phyloP scores from a whole-genome alignment of 805 yeast genomes.

The Lipomyces lipofer region DNA sequence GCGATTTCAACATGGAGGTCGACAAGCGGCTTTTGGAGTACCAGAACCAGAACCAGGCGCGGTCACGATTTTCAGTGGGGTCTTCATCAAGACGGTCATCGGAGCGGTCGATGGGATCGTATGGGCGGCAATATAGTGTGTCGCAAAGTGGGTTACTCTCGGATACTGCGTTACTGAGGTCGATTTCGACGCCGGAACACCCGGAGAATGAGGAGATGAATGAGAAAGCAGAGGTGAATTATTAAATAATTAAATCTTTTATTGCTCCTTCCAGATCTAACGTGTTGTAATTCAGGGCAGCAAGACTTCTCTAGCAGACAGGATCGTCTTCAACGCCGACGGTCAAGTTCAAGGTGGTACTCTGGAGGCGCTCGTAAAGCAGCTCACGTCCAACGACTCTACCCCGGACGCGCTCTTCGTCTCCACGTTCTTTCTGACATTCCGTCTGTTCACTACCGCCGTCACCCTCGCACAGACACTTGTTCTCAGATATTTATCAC shows the following conservation, averaged over 20 bases:
- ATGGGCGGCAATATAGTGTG: too few species aligned
- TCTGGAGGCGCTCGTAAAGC: constrained; percentile 71
- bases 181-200: too few species aligned
- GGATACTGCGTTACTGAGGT: too few species aligned
- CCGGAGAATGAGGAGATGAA: too few species aligned
- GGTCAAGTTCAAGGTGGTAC: constrained; percentile 85
- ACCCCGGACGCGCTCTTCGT: constrained; percentile 59
- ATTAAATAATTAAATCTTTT: too few species aligned
- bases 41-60: constrained; percentile 6
- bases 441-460: constrained; percentile 71
- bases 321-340: constrained; percentile 54
- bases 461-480: constrained; percentile 59
- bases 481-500: constrained; percentile 58
- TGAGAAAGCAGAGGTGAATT: too few species aligned
- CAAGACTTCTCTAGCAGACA: constrained; percentile 24
- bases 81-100: constrained; percentile 3
- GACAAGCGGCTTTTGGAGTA: constrained; percentile 9
- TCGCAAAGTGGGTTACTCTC: too few species aligned
- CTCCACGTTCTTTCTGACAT: constrained; percentile 69
- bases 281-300: too few species aligned
- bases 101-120: neutral
- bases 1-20: constrained; percentile 36
- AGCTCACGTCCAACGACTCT: constrained; percentile 71
- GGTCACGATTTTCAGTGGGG: too few species aligned
- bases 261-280: too few species aligned